Conservation (phyloP, 106 monocot species). For the Agapanthus africanus region DNA sequence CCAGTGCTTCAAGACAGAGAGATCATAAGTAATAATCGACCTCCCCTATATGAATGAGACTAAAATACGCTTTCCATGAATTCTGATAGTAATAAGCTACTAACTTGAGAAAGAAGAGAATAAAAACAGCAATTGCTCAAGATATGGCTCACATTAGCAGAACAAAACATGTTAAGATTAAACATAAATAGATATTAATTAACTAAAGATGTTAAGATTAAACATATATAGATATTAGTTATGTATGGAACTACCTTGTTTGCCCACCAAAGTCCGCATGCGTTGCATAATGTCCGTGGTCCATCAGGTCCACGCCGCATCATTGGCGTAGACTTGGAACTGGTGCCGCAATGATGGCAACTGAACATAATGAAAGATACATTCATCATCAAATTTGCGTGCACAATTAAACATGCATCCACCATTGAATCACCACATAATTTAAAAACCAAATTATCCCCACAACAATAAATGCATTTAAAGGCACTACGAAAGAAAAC, state of each 20-base stretch:
- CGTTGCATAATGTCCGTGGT: slow-evolving; percentile 69
- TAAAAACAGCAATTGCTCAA: background rate
- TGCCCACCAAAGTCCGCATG: slow-evolving; percentile 68
- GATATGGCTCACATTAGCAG: background rate
- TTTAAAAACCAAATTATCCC: too few relatives aligned
- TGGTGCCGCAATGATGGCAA: slow-evolving; percentile 57
- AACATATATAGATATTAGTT: too few relatives aligned
- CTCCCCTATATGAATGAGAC: too few relatives aligned
- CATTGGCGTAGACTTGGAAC: slow-evolving; percentile 53
- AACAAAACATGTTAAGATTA: background rate
- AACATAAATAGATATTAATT: background rate
- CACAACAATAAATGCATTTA: too few relatives aligned
- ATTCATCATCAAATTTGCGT: too few relatives aligned
- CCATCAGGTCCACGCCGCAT: slow-evolving; percentile 72
- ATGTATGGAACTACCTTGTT: slow-evolving; percentile 67
- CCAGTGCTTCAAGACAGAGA: too few relatives aligned
- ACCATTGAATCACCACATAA: too few relatives aligned
- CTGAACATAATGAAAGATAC: slow-evolving; percentile 24
- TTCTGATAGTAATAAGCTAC: background rate
- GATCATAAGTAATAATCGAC: too few relatives aligned
- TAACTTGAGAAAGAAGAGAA: background rate
- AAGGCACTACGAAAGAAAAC: too few relatives aligned
- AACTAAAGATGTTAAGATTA: too few relatives aligned
- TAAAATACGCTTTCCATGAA: too few relatives aligned
- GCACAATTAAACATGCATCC: too few relatives aligned